Evolutionary conservation across 1,139 yeast species (phyloP).

Genomic region (Eremothecium coryli): DNA sequence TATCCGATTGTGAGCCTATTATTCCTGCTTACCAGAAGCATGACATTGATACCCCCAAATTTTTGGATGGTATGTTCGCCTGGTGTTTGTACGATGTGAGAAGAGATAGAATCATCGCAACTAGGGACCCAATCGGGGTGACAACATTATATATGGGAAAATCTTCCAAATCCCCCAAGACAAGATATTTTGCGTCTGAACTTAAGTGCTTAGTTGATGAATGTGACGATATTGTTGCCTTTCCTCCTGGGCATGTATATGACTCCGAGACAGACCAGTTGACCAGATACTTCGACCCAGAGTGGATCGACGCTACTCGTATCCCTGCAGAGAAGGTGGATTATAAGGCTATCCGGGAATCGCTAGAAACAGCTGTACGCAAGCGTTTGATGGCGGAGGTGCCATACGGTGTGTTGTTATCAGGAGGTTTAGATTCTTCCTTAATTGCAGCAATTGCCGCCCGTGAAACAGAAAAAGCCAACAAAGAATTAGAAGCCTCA

Average conservation of each 20-base stretch:
- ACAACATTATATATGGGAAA: slow-evolving; percentile 95
- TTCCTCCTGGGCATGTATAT: slow-evolving; percentile 98
- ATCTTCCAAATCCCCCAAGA: slow-evolving; percentile 55
- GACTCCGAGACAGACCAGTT: slow-evolving; percentile 82
- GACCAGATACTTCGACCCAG: slow-evolving; percentile 81
- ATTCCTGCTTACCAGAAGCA: slow-evolving; percentile 84
- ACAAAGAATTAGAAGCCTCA: slow-evolving; percentile 34
- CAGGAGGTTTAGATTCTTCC: slow-evolving; percentile 96
- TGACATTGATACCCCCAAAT: slow-evolving; percentile 81
- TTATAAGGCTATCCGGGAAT: slow-evolving; percentile 58
- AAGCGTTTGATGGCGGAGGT: slow-evolving; percentile 99
- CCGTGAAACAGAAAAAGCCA: slow-evolving; percentile 82
- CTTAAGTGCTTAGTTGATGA: slow-evolving; percentile 87
- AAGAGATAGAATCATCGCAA: slow-evolving; percentile 84
- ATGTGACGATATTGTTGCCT: slow-evolving; percentile 84
- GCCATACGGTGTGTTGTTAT: slow-evolving; percentile 91
- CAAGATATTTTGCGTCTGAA: slow-evolving; percentile 88
- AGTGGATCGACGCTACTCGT: slow-evolving; percentile 81
- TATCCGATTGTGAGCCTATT: slow-evolving; percentile 95
- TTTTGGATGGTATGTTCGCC: slow-evolving; percentile 97
- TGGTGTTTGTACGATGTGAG: slow-evolving; percentile 81
- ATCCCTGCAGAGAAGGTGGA: slow-evolving; percentile 73
- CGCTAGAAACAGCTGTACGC: slow-evolving; percentile 89
- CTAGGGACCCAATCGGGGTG: slow-evolving; percentile 97
- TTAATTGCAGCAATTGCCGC: slow-evolving; percentile 95